Evolutionary conservation across 768 basidiomycete genomes (phyloP).

Genomic region (Pleurotus eryngii): DNA sequence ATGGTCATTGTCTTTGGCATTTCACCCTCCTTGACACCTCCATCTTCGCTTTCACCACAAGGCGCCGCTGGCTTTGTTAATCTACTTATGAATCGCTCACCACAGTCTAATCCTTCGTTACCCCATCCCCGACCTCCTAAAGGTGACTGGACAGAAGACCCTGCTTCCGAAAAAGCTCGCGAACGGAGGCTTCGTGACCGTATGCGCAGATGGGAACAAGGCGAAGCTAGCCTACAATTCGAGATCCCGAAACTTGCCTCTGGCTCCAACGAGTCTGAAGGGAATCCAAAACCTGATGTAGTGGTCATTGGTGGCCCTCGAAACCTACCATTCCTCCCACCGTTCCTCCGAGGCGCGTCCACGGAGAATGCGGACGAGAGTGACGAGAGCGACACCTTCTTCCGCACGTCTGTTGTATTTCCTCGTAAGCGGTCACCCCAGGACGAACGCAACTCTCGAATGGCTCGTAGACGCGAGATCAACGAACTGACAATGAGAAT

Average conservation of each 20-base stretch:
- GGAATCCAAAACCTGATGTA: slow-evolving; percentile 35
- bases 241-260: slow-evolving; percentile 57
- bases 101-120: slow-evolving; percentile 26
- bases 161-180: slow-evolving; percentile 59
- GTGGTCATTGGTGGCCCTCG: slow-evolving; percentile 45
- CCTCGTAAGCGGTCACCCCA: slow-evolving; percentile 53
- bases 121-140: slow-evolving; percentile 33
- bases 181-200: slow-evolving; percentile 72
- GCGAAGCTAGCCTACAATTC: slow-evolving; percentile 53
- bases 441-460: slow-evolving; percentile 54
- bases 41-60: slow-evolving; percentile 9
- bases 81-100: slow-evolving; percentile 41
- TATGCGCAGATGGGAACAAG: slow-evolving; percentile 71
- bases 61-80: slow-evolving; percentile 33
- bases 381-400: slow-evolving; percentile 40
- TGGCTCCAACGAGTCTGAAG: slow-evolving; percentile 32
- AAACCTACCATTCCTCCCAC: slow-evolving; percentile 30
- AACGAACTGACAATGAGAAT: slow-evolving; percentile 84
- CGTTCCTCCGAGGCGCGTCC: slow-evolving; percentile 12
- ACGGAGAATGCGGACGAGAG: slow-evolving; percentile 20
- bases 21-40: slow-evolving; percentile 68
- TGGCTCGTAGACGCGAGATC: slow-evolving; percentile 64
- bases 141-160: slow-evolving; percentile 65
- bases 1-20: slow-evolving; percentile 88
- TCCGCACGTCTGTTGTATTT: slow-evolving; percentile 68